phyloP scores from a whole-genome alignment of 129 eudicot species.

The Centaurea solstitialis region DNA sequence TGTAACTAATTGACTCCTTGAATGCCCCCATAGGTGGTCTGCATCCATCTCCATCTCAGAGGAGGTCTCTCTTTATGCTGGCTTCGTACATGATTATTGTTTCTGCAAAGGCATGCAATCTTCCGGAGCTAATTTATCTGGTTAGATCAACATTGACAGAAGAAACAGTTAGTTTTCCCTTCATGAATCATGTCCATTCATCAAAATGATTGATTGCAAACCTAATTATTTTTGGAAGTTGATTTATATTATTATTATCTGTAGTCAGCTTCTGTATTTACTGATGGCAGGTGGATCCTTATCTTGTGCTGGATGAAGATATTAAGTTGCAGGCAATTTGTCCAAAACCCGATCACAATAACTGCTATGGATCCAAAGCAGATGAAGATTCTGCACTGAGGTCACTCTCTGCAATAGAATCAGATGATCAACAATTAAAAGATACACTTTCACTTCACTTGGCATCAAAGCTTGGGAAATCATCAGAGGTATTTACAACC shows the following conservation, averaged over 20 bases:
- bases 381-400: constrained; percentile 56
- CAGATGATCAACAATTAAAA: constrained; percentile 45
- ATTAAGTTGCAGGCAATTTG: constrained; percentile 47
- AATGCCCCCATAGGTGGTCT: constrained; percentile 42
- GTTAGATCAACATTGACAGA: constrained; percentile 64
- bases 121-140: constrained; percentile 56
- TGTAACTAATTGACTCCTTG: constrained; percentile 11
- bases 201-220: neutral
- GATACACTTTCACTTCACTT: constrained; percentile 49
- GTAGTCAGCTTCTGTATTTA: neutral
- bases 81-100: constrained; percentile 74
- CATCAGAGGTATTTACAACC: constrained; percentile 55
- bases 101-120: constrained; percentile 64
- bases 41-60: constrained; percentile 55
- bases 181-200: neutral
- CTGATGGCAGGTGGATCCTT: constrained; percentile 66
- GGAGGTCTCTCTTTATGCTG: constrained; percentile 71
- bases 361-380: constrained; percentile 44
- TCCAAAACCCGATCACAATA: constrained; percentile 26
- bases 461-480: constrained; percentile 33
- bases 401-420: constrained; percentile 45
- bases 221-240: neutral
- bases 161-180: constrained; percentile 54
- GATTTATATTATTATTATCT: neutral
- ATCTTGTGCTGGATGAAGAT: constrained; percentile 68